phyloP scores from a whole-genome alignment of 169 alveolate species.

The Plasmodium coatneyi region DNA sequence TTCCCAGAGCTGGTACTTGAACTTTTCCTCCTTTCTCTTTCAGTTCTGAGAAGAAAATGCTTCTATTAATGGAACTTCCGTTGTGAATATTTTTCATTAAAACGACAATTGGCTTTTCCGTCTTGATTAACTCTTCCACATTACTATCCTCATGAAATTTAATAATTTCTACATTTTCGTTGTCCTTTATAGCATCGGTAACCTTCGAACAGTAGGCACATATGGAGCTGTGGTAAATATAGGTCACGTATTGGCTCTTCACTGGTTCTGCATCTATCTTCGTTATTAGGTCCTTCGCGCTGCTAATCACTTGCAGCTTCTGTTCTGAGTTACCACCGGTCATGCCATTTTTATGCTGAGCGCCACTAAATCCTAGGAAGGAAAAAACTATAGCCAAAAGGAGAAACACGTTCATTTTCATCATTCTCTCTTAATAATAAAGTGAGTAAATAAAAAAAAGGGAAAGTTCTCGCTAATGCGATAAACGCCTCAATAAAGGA shows the following conservation, averaged over 20 bases:
- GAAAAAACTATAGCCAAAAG: conserved; percentile 21
- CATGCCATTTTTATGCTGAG: not conserved
- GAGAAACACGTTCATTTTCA: not conserved
- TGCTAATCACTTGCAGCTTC: not conserved
- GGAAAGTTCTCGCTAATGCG: not conserved
- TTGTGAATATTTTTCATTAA: conserved; percentile 44
- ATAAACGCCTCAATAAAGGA: not conserved
- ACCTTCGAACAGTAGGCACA: conserved; percentile 34
- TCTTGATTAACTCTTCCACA: conserved; percentile 28
- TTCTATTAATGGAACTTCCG: conserved; percentile 28
- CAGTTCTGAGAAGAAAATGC: conserved; percentile 19
- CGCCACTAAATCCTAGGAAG: conserved; percentile 32
- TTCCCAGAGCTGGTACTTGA: conserved; percentile 46
- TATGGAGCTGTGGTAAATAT: conserved; percentile 18
- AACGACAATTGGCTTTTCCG: conserved; percentile 57
- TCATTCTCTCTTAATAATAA: not conserved
- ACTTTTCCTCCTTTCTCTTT: conserved; percentile 19
- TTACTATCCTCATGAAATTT: conserved; percentile 17
- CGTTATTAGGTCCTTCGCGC: conserved; percentile 7
- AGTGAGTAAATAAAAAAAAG: not conserved
- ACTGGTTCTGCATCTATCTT: not conserved
- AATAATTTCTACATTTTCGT: conserved; percentile 22
- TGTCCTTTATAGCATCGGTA: not conserved
- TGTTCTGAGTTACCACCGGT: not conserved
- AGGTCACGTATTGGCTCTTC: conserved; percentile 21